phyloP scores from a whole-genome alignment of 768 basidiomycete species.

The Phylloporus sp. region DNA sequence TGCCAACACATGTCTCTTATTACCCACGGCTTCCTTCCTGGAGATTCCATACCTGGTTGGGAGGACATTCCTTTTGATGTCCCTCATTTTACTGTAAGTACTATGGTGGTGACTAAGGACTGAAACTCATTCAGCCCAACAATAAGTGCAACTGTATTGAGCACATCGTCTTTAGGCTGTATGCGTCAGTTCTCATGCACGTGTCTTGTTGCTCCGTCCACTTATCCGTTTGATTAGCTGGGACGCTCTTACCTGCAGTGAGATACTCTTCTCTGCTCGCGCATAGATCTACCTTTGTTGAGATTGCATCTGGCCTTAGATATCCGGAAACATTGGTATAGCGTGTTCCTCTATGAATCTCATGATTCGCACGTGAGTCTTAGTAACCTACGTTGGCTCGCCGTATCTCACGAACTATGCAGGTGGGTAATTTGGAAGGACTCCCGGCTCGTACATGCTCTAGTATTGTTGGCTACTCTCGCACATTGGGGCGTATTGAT shows the following conservation, averaged over 20 bases:
- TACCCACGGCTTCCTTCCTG: background rate
- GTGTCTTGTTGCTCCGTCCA: background rate
- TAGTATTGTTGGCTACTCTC: slow-evolving; percentile 1
- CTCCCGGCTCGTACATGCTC: background rate
- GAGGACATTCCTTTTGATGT: slow-evolving; percentile 2
- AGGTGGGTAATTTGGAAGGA: slow-evolving; percentile 18
- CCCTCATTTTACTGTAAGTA: slow-evolving; percentile 4
- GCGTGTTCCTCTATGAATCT: slow-evolving; percentile 15
- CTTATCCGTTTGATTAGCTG: slow-evolving; percentile 1
- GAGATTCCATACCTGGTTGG: slow-evolving; percentile 15
- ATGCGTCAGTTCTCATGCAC: slow-evolving; percentile 1
- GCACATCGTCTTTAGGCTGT: slow-evolving; percentile 1
- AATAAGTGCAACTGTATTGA: slow-evolving; percentile 4
- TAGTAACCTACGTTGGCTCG: background rate
- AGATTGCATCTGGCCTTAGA: background rate
- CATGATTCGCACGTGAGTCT: slow-evolving; percentile 16
- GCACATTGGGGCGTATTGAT: slow-evolving; percentile 13
- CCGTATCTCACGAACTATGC: background rate
- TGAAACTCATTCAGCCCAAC: background rate
- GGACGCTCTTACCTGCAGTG: background rate
- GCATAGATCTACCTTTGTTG: background rate
- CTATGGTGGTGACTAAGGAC: background rate
- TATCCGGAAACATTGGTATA: slow-evolving; percentile 1
- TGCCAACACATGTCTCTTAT: background rate
- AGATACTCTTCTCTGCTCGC: background rate